Conservation (phyloP, 2,329 filamentous ascomycete species). For the Neofusicoccum laricinum region DNA sequence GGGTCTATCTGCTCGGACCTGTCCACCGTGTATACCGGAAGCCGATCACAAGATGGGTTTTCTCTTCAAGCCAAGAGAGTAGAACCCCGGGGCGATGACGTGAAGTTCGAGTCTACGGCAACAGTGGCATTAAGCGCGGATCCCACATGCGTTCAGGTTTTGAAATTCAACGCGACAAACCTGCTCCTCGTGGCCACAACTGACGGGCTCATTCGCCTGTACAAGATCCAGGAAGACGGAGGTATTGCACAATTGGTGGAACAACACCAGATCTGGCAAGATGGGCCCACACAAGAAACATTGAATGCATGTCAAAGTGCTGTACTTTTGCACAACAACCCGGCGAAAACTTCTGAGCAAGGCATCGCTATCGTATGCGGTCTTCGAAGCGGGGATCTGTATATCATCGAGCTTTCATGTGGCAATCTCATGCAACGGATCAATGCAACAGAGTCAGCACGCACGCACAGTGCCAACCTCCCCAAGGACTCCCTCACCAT, state of each 20-base stretch:
- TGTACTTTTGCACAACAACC: neutral
- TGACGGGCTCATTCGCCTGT: conserved; percentile 9
- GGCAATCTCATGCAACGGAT: neutral
- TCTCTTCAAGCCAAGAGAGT: neutral
- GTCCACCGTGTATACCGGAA: conserved; percentile 21
- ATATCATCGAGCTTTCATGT: conserved; percentile 18
- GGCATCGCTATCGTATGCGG: conserved; percentile 30
- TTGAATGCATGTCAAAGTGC: conserved; percentile 16
- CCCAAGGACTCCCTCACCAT: neutral
- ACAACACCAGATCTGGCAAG: conserved; percentile 4
- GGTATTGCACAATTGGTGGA: neutral
- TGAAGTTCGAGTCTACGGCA: conserved; percentile 2
- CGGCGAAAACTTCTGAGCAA: neutral
- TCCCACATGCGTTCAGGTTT: conserved; percentile 10
- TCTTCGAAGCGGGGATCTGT: conserved; percentile 31
- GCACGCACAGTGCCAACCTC: neutral
- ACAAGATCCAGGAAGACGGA: conserved; percentile 1
- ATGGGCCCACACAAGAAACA: conserved; percentile 2
- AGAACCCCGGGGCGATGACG: neutral
- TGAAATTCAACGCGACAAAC: neutral
- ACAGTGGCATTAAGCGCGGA: neutral
- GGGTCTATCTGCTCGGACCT: conserved; percentile 17
- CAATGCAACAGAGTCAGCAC: neutral
- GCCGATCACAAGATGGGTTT: conserved; percentile 14
- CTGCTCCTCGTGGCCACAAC: conserved; percentile 14